These are phyloP conservation scores for Leucocoprinus birnbaumii DNA, from an alignment of 768 basidiomycete species.

Conservation along the genomic window DNA sequence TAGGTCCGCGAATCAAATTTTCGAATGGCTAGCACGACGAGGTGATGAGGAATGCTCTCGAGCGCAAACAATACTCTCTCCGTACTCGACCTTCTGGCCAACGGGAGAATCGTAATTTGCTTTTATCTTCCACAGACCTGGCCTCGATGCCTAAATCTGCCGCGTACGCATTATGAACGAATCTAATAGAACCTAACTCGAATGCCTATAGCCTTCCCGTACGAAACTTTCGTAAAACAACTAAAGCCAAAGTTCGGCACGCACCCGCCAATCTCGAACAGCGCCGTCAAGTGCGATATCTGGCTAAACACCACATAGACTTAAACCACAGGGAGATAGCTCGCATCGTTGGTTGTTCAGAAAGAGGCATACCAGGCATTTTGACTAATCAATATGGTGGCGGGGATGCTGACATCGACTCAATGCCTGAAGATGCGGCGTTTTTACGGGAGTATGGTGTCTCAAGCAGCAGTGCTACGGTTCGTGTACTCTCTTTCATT, in stretches of 20 bases:
- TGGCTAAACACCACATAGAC: neutral
- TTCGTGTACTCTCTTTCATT: neutral
- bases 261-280: conserved; percentile 1
- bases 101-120: neutral
- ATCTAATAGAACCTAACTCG: no score
- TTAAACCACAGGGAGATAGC: neutral
- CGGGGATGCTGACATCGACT: neutral
- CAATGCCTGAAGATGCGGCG: neutral
- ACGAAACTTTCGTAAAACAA: neutral
- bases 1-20: no score
- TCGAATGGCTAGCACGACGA: no score
- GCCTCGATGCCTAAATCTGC: no score
- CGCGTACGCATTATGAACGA: no score
- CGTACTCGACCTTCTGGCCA: neutral
- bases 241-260: neutral
- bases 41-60: no score
- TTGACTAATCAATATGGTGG: neutral
- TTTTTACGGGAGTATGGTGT: neutral
- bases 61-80: neutral
- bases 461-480: neutral
- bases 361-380: neutral
- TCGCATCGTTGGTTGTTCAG: neutral
- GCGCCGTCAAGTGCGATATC: conserved; percentile 7
- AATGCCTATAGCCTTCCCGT: no score
- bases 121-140: no score